Percentiles rank a stretch among this genome's conserved stretches.
These are phyloP conservation scores for Didymella keratinophila DNA, from an alignment of 2,329 filamentous ascomycete genomes.

Conservation along the genomic window DNA sequence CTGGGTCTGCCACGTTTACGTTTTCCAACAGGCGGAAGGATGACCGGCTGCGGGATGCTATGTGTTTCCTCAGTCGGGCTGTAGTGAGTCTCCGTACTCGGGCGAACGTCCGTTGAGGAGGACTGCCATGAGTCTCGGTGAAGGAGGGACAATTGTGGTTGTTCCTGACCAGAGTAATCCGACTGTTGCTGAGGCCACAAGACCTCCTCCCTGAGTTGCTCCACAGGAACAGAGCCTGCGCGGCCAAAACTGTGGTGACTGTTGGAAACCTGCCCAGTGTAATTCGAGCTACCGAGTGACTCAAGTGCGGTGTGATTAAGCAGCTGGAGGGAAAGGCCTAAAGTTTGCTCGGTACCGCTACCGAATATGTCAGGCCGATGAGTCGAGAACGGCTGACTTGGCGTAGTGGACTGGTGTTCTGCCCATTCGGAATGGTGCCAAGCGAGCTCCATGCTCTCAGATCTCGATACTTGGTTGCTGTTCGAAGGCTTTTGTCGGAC, in stretches of 20 bases:
- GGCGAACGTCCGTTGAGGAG: background rate
- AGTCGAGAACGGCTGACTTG: background rate
- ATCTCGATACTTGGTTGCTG: background rate
- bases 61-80: background rate
- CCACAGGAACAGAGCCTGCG: background rate
- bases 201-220: background rate
- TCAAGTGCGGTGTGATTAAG: background rate
- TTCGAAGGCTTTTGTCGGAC: background rate
- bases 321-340: background rate
- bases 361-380: background rate
- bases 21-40: background rate
- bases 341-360: background rate
- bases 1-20: background rate
- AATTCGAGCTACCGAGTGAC: background rate
- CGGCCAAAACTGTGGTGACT: background rate
- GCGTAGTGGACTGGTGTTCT: background rate
- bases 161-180: background rate
- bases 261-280: background rate
- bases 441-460: background rate
- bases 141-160: background rate
- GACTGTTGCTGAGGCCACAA: background rate
- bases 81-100: background rate
- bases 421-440: background rate
- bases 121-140: background rate
- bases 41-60: background rate